Conservation (phyloP, 2,329 filamentous ascomycete genomes). For the Fusarium neocosmosporiellum region DNA sequence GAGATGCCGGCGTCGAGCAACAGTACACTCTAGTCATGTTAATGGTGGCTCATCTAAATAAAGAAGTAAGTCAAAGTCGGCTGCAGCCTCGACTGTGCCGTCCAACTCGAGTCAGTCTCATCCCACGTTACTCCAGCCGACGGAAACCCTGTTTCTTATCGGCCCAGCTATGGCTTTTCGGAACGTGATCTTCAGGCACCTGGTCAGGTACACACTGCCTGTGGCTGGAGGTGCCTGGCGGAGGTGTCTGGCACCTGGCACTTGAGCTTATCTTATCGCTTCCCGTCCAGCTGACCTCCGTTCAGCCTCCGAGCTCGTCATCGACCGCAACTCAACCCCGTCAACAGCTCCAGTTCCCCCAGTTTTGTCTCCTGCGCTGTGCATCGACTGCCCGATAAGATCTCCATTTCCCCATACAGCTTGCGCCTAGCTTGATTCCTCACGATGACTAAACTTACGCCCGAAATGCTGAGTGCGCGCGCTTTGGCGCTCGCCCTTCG, state of each 20-base stretch:
- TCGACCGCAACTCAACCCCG: constrained; percentile 19
- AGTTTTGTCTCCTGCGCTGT: constrained; percentile 3
- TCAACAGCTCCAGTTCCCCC: constrained; percentile 15
- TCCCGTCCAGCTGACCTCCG: constrained; percentile 33
- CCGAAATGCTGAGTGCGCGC: constrained; percentile 57
- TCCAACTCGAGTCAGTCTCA: constrained; percentile 21
- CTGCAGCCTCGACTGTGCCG: background rate
- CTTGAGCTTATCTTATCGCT: constrained; percentile 32
- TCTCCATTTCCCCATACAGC: constrained; percentile 3
- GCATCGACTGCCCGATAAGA: background rate
- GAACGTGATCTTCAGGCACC: background rate
- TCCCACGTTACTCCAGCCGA: constrained; percentile 11
- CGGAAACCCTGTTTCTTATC: background rate
- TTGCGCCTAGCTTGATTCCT: constrained; percentile 8
- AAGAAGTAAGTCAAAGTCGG: constrained; percentile 7
- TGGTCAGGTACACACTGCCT: background rate
- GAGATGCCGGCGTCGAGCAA: background rate
- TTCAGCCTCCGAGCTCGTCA: constrained; percentile 30
- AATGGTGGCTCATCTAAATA: background rate
- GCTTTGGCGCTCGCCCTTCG: constrained; percentile 59
- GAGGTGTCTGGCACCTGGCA: background rate
- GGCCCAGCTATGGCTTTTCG: background rate
- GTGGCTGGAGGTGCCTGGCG: background rate
- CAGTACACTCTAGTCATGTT: background rate
- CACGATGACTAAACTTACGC: constrained; percentile 59